Conservation (phyloP, 306 rosid genomes). For the Astragalus membranaceus region DNA sequence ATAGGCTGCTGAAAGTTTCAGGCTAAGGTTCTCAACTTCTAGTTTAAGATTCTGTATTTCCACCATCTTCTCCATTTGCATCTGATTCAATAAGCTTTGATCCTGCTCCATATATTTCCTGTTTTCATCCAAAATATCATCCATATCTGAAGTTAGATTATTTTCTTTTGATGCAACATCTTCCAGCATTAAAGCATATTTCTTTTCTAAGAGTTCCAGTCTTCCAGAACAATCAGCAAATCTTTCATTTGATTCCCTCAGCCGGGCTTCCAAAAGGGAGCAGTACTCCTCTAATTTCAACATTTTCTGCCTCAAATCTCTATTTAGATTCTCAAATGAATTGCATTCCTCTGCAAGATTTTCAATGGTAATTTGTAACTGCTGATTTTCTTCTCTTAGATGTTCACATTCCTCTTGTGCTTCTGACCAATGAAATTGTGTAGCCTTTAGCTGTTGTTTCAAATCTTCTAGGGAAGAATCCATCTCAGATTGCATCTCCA, state of each 20-base stretch:
- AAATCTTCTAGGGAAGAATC: slow-evolving; percentile 31
- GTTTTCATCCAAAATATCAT: slow-evolving; percentile 35
- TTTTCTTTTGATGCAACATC: slow-evolving; percentile 37
- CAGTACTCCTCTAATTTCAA: slow-evolving; percentile 34
- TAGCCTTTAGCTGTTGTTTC: slow-evolving; percentile 13
- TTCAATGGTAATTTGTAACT: slow-evolving; percentile 14
- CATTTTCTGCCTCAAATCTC: slow-evolving; percentile 36
- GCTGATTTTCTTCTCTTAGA: slow-evolving; percentile 25
- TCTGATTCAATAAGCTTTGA: slow-evolving; percentile 39
- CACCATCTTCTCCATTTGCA: slow-evolving; percentile 40
- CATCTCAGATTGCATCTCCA: slow-evolving; percentile 34
- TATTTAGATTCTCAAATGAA: slow-evolving; percentile 36
- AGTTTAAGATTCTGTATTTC: slow-evolving; percentile 46
- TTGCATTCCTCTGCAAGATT: slow-evolving; percentile 21
- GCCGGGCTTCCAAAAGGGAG: slow-evolving; percentile 33
- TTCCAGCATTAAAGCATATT: slow-evolving; percentile 27
- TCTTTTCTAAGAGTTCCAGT: slow-evolving; percentile 43
- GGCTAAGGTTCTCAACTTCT: slow-evolving; percentile 36
- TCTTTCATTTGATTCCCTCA: slow-evolving; percentile 36
- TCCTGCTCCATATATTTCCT: slow-evolving; percentile 30
- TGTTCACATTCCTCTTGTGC: slow-evolving; percentile 26
- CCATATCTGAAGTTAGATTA: slow-evolving; percentile 27
- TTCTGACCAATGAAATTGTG: slow-evolving; percentile 15
- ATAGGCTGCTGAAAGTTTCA: slow-evolving; percentile 34
- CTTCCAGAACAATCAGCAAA: slow-evolving; percentile 32